A percentile compares a stretch with the other conserved stretches of the same genome.
These are phyloP conservation scores for Fragaria nilgerrensis DNA, from an alignment of 306 rosid species.

Conservation along the genomic window DNA sequence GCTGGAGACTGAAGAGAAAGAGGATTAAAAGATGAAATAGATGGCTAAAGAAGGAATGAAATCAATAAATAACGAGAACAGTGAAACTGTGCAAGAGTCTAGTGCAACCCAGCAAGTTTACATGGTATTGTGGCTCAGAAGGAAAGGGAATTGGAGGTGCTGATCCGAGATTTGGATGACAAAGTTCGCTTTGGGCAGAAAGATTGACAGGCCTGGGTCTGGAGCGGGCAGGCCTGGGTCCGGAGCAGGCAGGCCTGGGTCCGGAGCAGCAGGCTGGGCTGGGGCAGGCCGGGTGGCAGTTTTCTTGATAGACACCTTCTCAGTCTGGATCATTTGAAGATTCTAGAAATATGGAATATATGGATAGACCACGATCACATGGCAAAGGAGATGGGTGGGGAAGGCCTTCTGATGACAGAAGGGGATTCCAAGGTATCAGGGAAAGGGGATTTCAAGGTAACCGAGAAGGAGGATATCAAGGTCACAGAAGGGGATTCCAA, in stretches of 20 bases:
- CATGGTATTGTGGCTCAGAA: conserved; percentile 34
- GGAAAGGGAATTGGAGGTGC: conserved; percentile 69
- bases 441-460: conserved; percentile 56
- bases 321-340: conserved; percentile 77
- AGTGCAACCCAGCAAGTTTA: conserved; percentile 41
- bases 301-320: conserved; percentile 69
- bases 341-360: conserved; percentile 55
- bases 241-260: conserved; percentile 80
- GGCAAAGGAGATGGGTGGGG: conserved; percentile 74
- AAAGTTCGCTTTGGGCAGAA: conserved; percentile 94
- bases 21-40: conserved; percentile 75
- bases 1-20: conserved; percentile 74
- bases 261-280: conserved; percentile 54
- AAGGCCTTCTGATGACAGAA: conserved; percentile 66
- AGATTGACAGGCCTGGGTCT: conserved; percentile 85
- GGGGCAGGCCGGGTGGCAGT: conserved; percentile 43
- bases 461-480: conserved; percentile 51
- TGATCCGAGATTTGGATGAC: conserved; percentile 72
- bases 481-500: conserved; percentile 57
- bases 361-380: conserved; percentile 77
- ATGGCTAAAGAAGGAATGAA: conserved; percentile 61
- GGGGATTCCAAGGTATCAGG: conserved; percentile 40
- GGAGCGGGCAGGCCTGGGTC: conserved; percentile 55
- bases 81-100: conserved; percentile 48
- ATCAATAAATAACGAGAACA: conserved; percentile 32